Percentiles rank a stretch among this genome's conserved stretches.
Conservation (phyloP, 1,139 yeast species). For the Sporopachydermia cereana region DNA sequence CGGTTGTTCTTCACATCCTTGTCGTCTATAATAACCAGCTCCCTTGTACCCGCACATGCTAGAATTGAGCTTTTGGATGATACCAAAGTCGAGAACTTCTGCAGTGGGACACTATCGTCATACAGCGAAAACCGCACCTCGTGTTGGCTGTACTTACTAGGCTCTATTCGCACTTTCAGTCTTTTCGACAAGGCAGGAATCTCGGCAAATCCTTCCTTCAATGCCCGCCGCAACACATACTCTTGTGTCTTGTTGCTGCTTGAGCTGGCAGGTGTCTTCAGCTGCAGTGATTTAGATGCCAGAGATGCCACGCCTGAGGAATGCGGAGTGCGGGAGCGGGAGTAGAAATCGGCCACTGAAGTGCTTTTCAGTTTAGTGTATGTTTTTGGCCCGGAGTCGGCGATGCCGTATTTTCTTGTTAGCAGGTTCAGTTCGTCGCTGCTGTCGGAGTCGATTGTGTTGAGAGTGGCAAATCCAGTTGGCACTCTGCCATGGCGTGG, state of each 20-base stretch:
- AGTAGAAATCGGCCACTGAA: neutral
- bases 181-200: neutral
- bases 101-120: neutral
- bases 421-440: neutral
- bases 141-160: neutral
- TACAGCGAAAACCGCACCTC: neutral
- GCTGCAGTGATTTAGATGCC: no score
- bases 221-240: neutral
- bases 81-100: neutral
- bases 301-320: no score
- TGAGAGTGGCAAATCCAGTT: neutral
- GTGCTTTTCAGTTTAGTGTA: neutral
- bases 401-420: slow-evolving; percentile 3
- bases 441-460: neutral
- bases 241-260: no score
- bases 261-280: neutral
- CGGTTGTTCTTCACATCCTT: neutral
- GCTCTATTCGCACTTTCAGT: neutral
- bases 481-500: neutral
- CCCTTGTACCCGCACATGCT: neutral
- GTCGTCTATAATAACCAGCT: neutral
- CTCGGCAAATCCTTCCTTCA: slow-evolving; percentile 1
- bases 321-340: no score
- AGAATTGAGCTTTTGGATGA: neutral
- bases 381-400: neutral